Percentiles rank a stretch among this genome's conserved stretches.
These are phyloP conservation scores for Lomentospora prolificans DNA, from an alignment of 2,329 filamentous ascomycete genomes.

Conservation along the genomic window DNA sequence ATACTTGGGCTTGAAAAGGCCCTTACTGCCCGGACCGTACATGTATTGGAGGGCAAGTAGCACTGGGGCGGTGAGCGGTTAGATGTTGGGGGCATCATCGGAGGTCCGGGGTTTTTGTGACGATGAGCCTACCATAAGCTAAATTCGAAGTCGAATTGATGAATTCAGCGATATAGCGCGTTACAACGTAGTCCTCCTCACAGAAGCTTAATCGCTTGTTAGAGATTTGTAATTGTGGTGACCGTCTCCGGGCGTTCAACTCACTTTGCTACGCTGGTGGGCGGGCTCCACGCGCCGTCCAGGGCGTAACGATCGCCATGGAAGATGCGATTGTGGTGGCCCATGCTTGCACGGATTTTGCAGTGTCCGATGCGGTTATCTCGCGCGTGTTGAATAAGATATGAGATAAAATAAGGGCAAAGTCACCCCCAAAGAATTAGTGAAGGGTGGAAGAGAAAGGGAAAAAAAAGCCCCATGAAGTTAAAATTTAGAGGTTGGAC, in stretches of 20 bases:
- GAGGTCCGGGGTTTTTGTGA: neutral
- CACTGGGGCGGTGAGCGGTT: constrained; percentile 20
- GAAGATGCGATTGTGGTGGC: constrained; percentile 27
- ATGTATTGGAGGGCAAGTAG: constrained; percentile 30
- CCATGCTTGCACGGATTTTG: constrained; percentile 18
- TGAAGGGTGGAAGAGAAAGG: too few species aligned
- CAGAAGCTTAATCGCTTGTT: constrained; percentile 20
- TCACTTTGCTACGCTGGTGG: constrained; percentile 29
- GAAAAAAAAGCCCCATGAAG: too few species aligned
- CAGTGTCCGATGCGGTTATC: too few species aligned
- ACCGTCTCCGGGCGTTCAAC: constrained; percentile 9
- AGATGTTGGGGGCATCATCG: neutral
- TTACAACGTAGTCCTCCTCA: constrained; percentile 39
- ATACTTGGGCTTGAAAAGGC: constrained; percentile 20
- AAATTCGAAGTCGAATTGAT: constrained; percentile 32
- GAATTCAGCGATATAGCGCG: constrained; percentile 32
- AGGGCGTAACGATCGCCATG: constrained; percentile 23
- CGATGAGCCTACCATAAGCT: constrained; percentile 20
- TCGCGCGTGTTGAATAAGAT: too few species aligned
- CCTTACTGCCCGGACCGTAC: constrained; percentile 20
- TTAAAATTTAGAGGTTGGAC: too few species aligned
- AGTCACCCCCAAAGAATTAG: too few species aligned
- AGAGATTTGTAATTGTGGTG: constrained; percentile 10
- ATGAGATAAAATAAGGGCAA: too few species aligned
- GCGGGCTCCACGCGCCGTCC: constrained; percentile 27